phyloP scores from a whole-genome alignment of 139 green algal species.

The Chlamydomonas incerta region DNA sequence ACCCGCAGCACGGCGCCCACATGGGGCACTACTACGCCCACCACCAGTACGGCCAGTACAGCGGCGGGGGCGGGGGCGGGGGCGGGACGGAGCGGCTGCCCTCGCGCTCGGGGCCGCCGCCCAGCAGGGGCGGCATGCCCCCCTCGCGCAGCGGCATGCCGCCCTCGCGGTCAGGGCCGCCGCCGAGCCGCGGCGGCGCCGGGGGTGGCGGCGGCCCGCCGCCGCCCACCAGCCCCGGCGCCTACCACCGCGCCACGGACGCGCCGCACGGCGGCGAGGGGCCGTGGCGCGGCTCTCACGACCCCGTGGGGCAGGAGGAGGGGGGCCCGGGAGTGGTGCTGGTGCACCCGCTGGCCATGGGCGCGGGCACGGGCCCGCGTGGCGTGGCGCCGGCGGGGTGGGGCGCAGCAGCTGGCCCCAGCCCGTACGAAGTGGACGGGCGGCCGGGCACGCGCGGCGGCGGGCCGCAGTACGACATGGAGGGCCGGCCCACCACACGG shows the following conservation, averaged over 20 bases:
- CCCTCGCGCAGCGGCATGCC: background rate
- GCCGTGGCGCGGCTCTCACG: background rate
- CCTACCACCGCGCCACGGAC: background rate
- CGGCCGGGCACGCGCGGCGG: constrained; percentile 54
- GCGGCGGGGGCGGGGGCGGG: no score
- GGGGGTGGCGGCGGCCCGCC: background rate
- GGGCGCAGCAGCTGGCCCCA: constrained; percentile 9
- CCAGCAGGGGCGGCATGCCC: background rate
- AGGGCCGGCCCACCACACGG: constrained; percentile 44
- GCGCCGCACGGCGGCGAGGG: background rate
- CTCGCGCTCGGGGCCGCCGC: background rate
- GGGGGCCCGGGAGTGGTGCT: background rate
- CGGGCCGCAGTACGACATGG: constrained; percentile 40
- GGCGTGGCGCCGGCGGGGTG: no score
- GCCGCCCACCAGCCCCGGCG: background rate
- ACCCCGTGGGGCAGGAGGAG: background rate
- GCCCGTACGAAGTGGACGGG: constrained; percentile 46
- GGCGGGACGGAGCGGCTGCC: background rate
- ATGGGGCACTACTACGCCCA: background rate
- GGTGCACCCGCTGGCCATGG: background rate
- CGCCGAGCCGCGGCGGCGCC: background rate
- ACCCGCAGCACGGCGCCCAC: background rate
- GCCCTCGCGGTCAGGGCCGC: background rate
- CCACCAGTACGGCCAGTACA: background rate
- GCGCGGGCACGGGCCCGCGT: no score